Conservation (phyloP, 176 grass and related monocot species). For the Tuctoria greenei region DNA sequence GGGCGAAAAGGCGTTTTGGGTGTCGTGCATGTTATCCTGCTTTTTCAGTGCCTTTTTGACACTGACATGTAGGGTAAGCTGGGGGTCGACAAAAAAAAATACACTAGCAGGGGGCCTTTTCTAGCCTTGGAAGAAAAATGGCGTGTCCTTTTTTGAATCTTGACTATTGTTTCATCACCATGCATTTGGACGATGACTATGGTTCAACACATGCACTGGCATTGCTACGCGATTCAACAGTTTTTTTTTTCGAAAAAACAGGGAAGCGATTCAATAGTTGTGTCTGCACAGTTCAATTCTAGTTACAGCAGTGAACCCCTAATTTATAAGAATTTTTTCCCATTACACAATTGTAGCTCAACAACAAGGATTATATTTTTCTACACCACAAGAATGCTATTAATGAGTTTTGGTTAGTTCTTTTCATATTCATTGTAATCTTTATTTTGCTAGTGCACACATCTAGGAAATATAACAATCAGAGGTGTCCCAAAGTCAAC, state of each 20-base stretch:
- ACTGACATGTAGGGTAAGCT: neutral
- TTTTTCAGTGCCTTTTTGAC: neutral
- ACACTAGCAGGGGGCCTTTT: neutral
- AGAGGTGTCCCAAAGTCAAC: neutral
- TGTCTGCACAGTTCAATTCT: too few relatives aligned
- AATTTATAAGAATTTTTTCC: too few relatives aligned
- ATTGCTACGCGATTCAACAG: neutral
- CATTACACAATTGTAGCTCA: too few relatives aligned
- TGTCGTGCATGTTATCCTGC: neutral
- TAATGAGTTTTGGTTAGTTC: too few relatives aligned
- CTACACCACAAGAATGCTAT: too few relatives aligned
- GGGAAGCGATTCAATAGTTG: too few relatives aligned
- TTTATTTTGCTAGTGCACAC: too few relatives aligned
- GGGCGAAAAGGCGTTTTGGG: constrained; percentile 22
- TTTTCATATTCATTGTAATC: too few relatives aligned
- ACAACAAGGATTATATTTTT: too few relatives aligned
- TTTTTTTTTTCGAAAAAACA: too few relatives aligned
- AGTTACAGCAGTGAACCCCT: neutral
- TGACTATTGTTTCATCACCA: neutral
- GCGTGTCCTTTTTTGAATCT: neutral
- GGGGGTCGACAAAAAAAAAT: neutral
- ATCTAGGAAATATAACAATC: too few relatives aligned
- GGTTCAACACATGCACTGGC: neutral
- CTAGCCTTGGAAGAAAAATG: neutral
- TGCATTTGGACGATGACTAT: too few relatives aligned